Base-by-base conservation (phyloP, 2,329 filamentous ascomycete genomes). In the Boeremia lycopersici region DNA sequence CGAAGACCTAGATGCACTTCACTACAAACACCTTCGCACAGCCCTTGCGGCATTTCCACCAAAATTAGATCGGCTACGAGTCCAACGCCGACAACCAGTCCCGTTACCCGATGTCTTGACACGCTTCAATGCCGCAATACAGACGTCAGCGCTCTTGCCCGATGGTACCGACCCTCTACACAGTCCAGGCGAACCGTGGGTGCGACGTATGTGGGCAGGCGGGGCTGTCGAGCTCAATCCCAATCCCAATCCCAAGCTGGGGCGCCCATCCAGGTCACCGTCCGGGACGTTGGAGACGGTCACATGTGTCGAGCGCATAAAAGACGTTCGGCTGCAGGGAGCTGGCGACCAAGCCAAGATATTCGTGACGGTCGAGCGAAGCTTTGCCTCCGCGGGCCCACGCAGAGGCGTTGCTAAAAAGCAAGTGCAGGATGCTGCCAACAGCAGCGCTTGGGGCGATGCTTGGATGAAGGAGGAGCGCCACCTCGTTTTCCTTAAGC, bases 91-190 rank as follows among this genome's bases (percentile, higher is more conserved):
- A 17, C 11, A 15, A 6, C 13, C 15, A 0, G 4, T 38, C 9
- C 17, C 45, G 6, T 23, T 50, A 17, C 89, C 88, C 31, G 88
- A 96, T 72, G 92, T 97, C 73, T 81, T 96, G 31, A 86, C 93
- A 61, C 96, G 96, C 78, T 97, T 96, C 77, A 91, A 92, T 55
- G 84, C 89, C 10, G 84, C 86, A 59, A 78, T 88, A 15, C 79
- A 83, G 0, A 78, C 84, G 12, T 84, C 82, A 7, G 64, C 79
- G 30, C 83, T 98, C 38, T 82, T 91, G 15, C 79, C 86, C 1
- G 95, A 99, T 77, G 93, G 95, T 53, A 96, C 93, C 1, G 93
- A 98, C 72, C 79, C 84, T 4, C 80, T 88, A 48, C 91, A 96
- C 70, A 87, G 82, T 23, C 93, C 93, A 0, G 90, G 89, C 1